phyloP scores from a whole-genome alignment of 805 yeast genomes.

The Teunomyces gatunensis region DNA sequence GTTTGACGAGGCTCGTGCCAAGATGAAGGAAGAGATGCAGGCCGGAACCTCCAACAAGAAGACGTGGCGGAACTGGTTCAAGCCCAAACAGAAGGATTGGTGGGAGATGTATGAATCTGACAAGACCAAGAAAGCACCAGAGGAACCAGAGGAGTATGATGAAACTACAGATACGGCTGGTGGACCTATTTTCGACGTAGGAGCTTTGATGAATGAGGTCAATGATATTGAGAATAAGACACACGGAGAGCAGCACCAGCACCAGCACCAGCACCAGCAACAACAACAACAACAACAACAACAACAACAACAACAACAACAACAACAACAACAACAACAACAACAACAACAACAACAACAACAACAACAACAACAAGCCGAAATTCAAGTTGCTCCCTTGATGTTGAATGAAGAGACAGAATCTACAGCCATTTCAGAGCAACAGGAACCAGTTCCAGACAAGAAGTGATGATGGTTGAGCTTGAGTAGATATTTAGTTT shows the following conservation, averaged over 20 bases:
- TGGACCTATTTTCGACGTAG: constrained; percentile 43
- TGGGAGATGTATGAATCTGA: constrained; percentile 47
- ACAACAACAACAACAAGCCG: constrained; percentile 16
- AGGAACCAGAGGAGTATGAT: constrained; percentile 14
- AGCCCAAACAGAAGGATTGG: constrained; percentile 52
- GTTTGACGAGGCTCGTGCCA: constrained; percentile 79
- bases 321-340: too few species aligned
- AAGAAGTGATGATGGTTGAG: background rate
- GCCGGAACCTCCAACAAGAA: constrained; percentile 27
- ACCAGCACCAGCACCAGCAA: too few species aligned
- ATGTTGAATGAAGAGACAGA: constrained; percentile 22
- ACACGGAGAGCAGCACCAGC: constrained; percentile 14
- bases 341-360: too few species aligned
- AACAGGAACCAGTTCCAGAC: background rate
- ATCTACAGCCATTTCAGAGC: constrained; percentile 5
- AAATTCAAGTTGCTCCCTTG: constrained; percentile 3
- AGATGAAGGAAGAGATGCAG: constrained; percentile 46
- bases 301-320: too few species aligned
- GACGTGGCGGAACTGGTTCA: constrained; percentile 50
- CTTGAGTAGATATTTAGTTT: background rate
- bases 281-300: too few species aligned
- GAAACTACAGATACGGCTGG: constrained; percentile 4
- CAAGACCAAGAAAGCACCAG: background rate
- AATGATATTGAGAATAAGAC: constrained; percentile 38
- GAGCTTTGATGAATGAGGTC: constrained; percentile 43